Evolutionary conservation across 2,329 filamentous ascomycete species (phyloP), one percentile per base, ranked within the genome.

Genomic region (Pseudogymnoascus sp.): DNA sequence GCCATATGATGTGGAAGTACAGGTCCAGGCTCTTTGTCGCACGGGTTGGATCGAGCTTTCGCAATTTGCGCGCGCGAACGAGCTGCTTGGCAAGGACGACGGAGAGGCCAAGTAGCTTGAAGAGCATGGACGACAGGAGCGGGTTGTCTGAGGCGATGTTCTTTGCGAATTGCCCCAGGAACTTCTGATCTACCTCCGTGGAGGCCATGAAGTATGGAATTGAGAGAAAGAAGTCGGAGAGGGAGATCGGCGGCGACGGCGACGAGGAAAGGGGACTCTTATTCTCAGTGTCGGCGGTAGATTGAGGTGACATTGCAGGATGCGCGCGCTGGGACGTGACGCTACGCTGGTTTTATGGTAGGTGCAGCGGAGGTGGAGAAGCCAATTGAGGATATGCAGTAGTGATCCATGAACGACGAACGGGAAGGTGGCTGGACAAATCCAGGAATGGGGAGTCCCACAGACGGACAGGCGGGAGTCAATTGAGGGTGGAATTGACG

Each of bases 151-250:
- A 79, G 73, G 88, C 87, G 69, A 91, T 92, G 66, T 87, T 83
- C 76, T 88, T 89, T 74, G 95, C 93, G 74, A 96, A 88, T 73
- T 87, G 88, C 78, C 91, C 92, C 72, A 99, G 83, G 77, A 96
- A 96, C 79, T 97, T 99, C 79, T 96, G 93, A 76, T 99, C 95
- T 66, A 97, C 91, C 78, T 96, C 91, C 66, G 92, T 95, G 74
- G 93, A 95, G 78, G 95, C 95, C 95, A 97, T 99, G 56, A 60
- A 36, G 56, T 38, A 36, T 36, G 56, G 56, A 36, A 60, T 60
- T 37, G 56, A 60, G 16, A 38, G 56, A 38, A 60, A 36, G 56
- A 38, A 60, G 56, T 36, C 18, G 31, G 36, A 25, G 36, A 38
- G 56, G 14, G 56, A 60, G 56, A 38, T 60, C 18, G 56, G 56